Percentiles rank a stretch among this genome's conserved stretches.
These are phyloP conservation scores for Bryum argenteum DNA, from an alignment of 225 moss, liverwort and hornwort genomes.

Conservation along the genomic window DNA sequence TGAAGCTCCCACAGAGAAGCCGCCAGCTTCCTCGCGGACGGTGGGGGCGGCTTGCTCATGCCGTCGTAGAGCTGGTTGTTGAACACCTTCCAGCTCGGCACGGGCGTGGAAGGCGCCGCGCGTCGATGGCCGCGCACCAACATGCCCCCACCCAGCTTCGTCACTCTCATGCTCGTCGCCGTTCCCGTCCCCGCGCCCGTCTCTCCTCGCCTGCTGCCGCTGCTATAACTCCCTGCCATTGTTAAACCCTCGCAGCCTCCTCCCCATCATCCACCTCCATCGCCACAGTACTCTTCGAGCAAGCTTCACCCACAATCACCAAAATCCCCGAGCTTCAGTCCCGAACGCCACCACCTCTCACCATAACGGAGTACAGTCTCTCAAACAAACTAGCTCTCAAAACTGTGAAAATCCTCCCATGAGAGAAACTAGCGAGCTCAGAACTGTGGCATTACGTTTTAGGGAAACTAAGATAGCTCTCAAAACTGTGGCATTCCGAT, in stretches of 20 bases:
- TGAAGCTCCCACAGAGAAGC: conserved; percentile 94
- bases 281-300: too few relatives aligned
- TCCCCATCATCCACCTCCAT: too few relatives aligned
- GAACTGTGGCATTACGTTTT: too few relatives aligned
- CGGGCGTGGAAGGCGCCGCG: conserved; percentile 81
- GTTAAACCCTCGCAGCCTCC: not conserved
- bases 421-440: too few relatives aligned
- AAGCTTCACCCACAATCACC: too few relatives aligned
- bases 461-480: too few relatives aligned
- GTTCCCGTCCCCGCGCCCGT: conserved; percentile 37
- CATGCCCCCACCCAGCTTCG: conserved; percentile 62
- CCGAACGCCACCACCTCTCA: too few relatives aligned
- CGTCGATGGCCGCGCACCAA: conserved; percentile 48
- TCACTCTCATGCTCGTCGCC: conserved; percentile 54
- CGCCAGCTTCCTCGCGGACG: conserved; percentile 89
- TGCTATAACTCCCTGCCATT: not conserved
- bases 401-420: too few relatives aligned
- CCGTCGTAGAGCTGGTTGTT: conserved; percentile 89
- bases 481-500: too few relatives aligned
- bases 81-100: conserved; percentile 95
- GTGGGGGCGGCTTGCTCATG: conserved; percentile 56
- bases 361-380: too few relatives aligned
- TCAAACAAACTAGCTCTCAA: too few relatives aligned
- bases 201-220: conserved; percentile 39
- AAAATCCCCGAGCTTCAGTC: too few relatives aligned